These are phyloP conservation scores for Nadsonia commutata DNA, from an alignment of 1,139 yeast species.

Conservation along the genomic window DNA sequence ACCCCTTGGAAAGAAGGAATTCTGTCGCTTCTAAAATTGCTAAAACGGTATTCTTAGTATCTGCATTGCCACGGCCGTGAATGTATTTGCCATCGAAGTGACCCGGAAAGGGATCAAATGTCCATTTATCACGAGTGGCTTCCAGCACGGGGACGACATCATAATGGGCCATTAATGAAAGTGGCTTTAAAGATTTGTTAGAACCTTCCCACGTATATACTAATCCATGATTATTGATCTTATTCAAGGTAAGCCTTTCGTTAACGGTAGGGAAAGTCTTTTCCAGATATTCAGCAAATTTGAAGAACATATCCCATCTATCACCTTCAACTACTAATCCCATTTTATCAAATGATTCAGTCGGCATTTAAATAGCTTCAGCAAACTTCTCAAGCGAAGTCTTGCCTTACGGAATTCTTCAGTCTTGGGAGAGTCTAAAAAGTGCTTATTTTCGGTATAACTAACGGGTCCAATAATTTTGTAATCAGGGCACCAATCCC, in stretches of 20 bases:
- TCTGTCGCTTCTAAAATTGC: constrained; percentile 49
- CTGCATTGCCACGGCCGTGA: constrained; percentile 55
- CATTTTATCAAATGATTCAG: constrained; percentile 43
- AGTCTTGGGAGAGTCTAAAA: background rate
- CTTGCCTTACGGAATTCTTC: constrained; percentile 3
- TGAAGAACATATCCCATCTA: constrained; percentile 29
- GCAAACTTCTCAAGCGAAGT: constrained; percentile 33
- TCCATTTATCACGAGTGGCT: constrained; percentile 46
- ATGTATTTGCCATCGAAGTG: constrained; percentile 43
- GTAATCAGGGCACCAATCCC: background rate
- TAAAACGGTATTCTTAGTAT: constrained; percentile 45
- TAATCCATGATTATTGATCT: constrained; percentile 52
- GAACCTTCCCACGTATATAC: constrained; percentile 56
- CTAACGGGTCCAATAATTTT: background rate
- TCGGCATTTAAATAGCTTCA: constrained; percentile 46
- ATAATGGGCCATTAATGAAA: constrained; percentile 61
- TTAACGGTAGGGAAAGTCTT: constrained; percentile 47
- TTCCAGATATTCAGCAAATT: constrained; percentile 42
- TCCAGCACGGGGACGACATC: constrained; percentile 73
- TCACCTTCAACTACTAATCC: constrained; percentile 31
- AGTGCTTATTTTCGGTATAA: background rate
- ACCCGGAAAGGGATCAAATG: constrained; percentile 55
- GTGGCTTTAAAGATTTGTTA: constrained; percentile 39
- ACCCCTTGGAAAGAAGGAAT: constrained; percentile 31
- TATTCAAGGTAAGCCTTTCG: constrained; percentile 33